Evolutionary conservation across 2,329 filamentous ascomycete genomes (phyloP).

Genomic region (Curvularia verruculosa): DNA sequence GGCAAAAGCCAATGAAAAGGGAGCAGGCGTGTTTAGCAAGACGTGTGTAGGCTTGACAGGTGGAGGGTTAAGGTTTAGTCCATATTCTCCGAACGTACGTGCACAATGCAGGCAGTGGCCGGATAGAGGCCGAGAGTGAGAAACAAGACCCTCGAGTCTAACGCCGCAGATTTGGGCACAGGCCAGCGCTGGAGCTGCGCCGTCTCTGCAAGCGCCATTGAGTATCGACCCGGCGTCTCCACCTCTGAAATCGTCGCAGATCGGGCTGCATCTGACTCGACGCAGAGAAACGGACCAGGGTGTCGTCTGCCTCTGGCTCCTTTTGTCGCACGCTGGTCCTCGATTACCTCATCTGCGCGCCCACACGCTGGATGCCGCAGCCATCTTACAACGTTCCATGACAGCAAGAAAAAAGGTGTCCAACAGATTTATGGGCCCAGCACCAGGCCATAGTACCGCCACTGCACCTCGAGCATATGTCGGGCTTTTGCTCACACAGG

Average conservation of each 20-base stretch:
- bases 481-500: constrained; percentile 19
- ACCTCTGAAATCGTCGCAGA: constrained; percentile 37
- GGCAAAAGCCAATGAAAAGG: constrained; percentile 35
- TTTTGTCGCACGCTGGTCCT: constrained; percentile 24
- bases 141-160: constrained; percentile 37
- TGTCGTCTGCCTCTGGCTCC: constrained; percentile 32
- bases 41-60: constrained; percentile 45
- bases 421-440: constrained; percentile 9
- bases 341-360: constrained; percentile 35
- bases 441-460: constrained; percentile 27
- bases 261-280: constrained; percentile 43
- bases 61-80: constrained; percentile 46
- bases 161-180: constrained; percentile 44
- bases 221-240: constrained; percentile 34
- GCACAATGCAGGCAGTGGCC: constrained; percentile 38
- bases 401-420: constrained; percentile 17
- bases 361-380: constrained; percentile 35
- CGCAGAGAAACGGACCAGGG: constrained; percentile 40
- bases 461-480: constrained; percentile 17
- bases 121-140: constrained; percentile 26
- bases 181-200: constrained; percentile 42
- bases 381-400: constrained; percentile 41
- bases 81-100: constrained; percentile 47
- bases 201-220: constrained; percentile 37
- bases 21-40: constrained; percentile 39